Evolutionary conservation across 2,329 filamentous ascomycete species (phyloP).

Genomic region (Colletotrichum ledebouriae): DNA sequence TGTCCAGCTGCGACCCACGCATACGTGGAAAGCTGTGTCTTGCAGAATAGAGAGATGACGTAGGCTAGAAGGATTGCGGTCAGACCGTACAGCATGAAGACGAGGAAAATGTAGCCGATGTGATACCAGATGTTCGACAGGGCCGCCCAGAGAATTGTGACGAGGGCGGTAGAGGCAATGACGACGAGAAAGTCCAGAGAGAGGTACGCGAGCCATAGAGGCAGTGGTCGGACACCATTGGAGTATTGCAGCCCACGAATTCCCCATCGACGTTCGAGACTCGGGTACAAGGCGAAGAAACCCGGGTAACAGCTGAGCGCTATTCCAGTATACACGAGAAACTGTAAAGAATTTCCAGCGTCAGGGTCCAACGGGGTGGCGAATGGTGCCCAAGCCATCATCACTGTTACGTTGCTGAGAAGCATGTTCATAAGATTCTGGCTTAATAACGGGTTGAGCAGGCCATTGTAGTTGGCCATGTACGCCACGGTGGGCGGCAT

Average conservation of each 20-base stretch:
- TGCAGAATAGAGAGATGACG: constrained; percentile 82
- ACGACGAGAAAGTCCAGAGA: constrained; percentile 85
- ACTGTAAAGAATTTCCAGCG: constrained; percentile 80
- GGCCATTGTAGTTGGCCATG: constrained; percentile 70
- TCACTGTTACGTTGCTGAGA: constrained; percentile 76
- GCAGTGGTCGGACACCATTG: constrained; percentile 86
- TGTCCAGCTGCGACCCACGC: constrained; percentile 85
- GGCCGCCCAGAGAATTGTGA: constrained; percentile 77
- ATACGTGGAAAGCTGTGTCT: constrained; percentile 85
- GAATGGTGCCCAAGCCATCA: constrained; percentile 80
- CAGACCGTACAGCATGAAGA: constrained; percentile 75
- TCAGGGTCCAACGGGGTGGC: constrained; percentile 78
- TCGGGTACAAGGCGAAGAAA: constrained; percentile 91
- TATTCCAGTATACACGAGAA: constrained; percentile 85
- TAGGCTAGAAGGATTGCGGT: constrained; percentile 83
- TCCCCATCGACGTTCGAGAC: constrained; percentile 82
- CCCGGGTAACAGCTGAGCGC: constrained; percentile 84
- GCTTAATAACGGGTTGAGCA: constrained; percentile 70
- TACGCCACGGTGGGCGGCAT: constrained; percentile 78
- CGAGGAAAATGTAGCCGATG: constrained; percentile 83
- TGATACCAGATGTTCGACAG: constrained; percentile 79
- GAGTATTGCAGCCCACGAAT: constrained; percentile 91
- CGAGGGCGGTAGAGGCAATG: constrained; percentile 73
- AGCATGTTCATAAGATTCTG: constrained; percentile 77
- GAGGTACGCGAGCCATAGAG: constrained; percentile 88